Conservation (phyloP, 345 rosid species). For the Durio zibethinus region DNA sequence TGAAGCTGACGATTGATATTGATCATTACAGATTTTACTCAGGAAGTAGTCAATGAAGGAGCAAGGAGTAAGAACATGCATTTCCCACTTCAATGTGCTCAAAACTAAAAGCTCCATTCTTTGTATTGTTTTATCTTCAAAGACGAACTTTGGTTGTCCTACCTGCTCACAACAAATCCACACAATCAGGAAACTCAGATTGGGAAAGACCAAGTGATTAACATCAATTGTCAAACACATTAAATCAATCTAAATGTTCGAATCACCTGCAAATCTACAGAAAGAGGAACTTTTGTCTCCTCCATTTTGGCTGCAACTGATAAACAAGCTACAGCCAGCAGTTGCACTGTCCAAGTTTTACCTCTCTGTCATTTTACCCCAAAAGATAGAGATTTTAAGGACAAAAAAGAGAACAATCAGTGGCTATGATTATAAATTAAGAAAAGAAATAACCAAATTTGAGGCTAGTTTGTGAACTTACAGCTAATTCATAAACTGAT, state of each 20-base stretch:
- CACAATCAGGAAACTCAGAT: background rate
- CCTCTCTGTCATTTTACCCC: slow-evolving; percentile 34
- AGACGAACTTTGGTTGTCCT: slow-evolving; percentile 43
- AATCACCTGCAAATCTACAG: slow-evolving; percentile 57
- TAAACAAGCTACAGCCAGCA: slow-evolving; percentile 66
- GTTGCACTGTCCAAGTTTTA: slow-evolving; percentile 57
- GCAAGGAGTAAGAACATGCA: slow-evolving; percentile 49
- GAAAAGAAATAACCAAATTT: background rate
- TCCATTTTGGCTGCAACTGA: slow-evolving; percentile 71
- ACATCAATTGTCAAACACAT: slow-evolving; percentile 3
- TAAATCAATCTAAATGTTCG: background rate
- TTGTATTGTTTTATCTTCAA: slow-evolving; percentile 50
- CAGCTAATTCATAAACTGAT: slow-evolving; percentile 60
- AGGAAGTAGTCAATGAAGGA: slow-evolving; percentile 53
- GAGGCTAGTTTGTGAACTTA: slow-evolving; percentile 32
- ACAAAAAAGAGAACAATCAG: background rate
- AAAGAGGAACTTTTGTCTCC: slow-evolving; percentile 51
- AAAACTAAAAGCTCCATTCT: slow-evolving; percentile 75
- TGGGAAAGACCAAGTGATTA: background rate
- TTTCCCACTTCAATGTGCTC: slow-evolving; percentile 61
- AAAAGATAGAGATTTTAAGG: background rate
- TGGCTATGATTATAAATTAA: background rate
- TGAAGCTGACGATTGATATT: slow-evolving; percentile 29
- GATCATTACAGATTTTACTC: slow-evolving; percentile 38
- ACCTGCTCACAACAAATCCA: slow-evolving; percentile 36